Percentiles rank a stretch among this genome's conserved stretches.
These are phyloP conservation scores for Pythium volutum DNA, from an alignment of 352 stramenopile genomes.

Conservation along the genomic window DNA sequence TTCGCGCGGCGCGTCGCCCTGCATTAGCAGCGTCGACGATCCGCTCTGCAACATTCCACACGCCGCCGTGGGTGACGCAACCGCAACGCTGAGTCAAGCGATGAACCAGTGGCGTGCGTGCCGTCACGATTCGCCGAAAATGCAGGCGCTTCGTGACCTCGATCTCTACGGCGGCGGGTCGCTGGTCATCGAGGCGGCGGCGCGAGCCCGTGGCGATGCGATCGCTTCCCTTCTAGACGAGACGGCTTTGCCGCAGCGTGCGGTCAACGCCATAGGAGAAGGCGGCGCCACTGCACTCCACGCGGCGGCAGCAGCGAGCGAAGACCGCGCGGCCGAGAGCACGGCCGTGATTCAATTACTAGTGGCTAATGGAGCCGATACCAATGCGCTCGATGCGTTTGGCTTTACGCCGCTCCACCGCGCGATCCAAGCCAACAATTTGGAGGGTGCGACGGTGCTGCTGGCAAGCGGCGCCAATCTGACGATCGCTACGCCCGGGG, in stretches of 20 bases:
- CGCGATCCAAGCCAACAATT: slow-evolving; percentile 25
- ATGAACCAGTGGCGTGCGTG: slow-evolving; percentile 26
- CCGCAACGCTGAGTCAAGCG: slow-evolving; percentile 5
- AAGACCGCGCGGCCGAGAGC: not conserved
- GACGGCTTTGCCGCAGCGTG: not conserved
- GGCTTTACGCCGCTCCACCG: slow-evolving; percentile 37
- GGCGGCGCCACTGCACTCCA: slow-evolving; percentile 27
- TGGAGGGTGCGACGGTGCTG: slow-evolving; percentile 31
- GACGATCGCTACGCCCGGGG: slow-evolving; percentile 28
- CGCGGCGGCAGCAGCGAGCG: slow-evolving; percentile 13
- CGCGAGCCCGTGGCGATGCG: slow-evolving; percentile 15
- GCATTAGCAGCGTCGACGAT: slow-evolving; percentile 35
- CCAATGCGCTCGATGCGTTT: slow-evolving; percentile 29
- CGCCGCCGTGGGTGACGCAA: slow-evolving; percentile 9
- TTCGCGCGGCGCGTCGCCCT: slow-evolving; percentile 22
- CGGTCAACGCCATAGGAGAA: slow-evolving; percentile 16
- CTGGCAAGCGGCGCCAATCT: slow-evolving; percentile 30
- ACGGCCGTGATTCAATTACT: slow-evolving; percentile 24
- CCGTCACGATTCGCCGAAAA: slow-evolving; percentile 24
- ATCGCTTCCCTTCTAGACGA: slow-evolving; percentile 27
- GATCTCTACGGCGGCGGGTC: slow-evolving; percentile 25
- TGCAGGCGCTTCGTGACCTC: slow-evolving; percentile 20
- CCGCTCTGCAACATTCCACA: slow-evolving; percentile 35
- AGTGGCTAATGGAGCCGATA: slow-evolving; percentile 23
- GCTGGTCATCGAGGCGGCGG: slow-evolving; percentile 19